Percentiles rank a stretch among this genome's conserved stretches.
Conservation (phyloP, 495 filamentous ascomycete genomes). For the Sordaria brevicollis region DNA sequence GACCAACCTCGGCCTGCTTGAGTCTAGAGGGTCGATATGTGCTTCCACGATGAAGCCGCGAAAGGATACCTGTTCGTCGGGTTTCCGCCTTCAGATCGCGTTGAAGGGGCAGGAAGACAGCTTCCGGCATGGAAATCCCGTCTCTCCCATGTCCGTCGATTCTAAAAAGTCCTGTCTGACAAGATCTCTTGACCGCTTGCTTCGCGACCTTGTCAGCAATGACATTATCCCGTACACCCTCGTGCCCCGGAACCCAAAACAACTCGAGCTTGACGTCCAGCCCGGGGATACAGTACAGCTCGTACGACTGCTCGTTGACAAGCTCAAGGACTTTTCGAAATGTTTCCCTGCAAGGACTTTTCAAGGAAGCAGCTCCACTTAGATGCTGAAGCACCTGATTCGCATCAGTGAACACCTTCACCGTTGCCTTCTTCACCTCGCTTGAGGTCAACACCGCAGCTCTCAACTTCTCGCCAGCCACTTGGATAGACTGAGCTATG, state of each 20-base stretch:
- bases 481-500: neutral
- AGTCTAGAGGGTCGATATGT: neutral
- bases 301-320: neutral
- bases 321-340: neutral
- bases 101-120: neutral
- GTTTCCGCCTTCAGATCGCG: neutral
- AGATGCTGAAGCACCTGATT: neutral
- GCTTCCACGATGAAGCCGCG: neutral
- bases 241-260: neutral
- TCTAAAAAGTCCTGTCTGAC: neutral
- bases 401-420: neutral
- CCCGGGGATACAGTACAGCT: neutral
- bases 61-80: neutral
- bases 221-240: neutral
- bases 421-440: neutral
- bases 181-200: neutral
- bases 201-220: neutral
- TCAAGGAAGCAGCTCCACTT: neutral
- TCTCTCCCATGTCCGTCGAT: neutral
- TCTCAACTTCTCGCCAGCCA: neutral
- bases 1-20: neutral
- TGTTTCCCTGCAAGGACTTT: neutral
- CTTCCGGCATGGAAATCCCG: neutral
- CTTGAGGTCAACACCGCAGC: neutral
- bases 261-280: neutral